Evolutionary conservation across 2,329 filamentous ascomycete genomes (phyloP), one percentile per base, ranked within the genome.

Genomic region (Talaromyces rugulosus): DNA sequence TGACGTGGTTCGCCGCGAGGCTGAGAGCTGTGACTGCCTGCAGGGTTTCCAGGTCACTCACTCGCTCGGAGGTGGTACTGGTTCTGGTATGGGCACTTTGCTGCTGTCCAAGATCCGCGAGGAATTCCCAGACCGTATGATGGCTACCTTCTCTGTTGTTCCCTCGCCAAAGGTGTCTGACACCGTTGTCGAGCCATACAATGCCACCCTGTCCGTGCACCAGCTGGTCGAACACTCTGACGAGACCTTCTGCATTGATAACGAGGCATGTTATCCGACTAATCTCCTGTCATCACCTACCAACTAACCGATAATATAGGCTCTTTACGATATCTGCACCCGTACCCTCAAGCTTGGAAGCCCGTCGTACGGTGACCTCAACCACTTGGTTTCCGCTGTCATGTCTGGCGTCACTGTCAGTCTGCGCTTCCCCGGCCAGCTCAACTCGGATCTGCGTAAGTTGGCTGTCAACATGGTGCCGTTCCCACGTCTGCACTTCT

Each of bases 41-140:
- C 95, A 99, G 85, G 95, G 95, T 80, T 99, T 99, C 90, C 95
- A 99, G 86, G 98, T 99, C 85, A 99, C 95, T 78, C 95, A 99
- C 90, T 98, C 95, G 60, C 93, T 98, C 69, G 95, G 95, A 89
- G 95, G 95, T 90, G 95, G 95, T 89, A 99, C 95, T 74, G 95
- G 95, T 92, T 94, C 95, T 74, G 95, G 95, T 90, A 99, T 99
- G 95, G 95, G 95, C 84, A 99, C 95, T 65, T 88, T 99, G 75
- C 84, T 99, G 80, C 97, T 98, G 87, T 97, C 93, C 85, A 99
- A 99, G 91, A 98, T 98, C 81, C 95, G 95, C 75, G 95, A 99
- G 85, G 95, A 98, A 84, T 98, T 98, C 85, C 95, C 95, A 77
- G 95, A 99, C 86, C 92, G 95, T 77, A 99, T 99, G 95, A 98